Conservation (phyloP, 2,329 filamentous ascomycete genomes). For the Penicillium sp. region DNA sequence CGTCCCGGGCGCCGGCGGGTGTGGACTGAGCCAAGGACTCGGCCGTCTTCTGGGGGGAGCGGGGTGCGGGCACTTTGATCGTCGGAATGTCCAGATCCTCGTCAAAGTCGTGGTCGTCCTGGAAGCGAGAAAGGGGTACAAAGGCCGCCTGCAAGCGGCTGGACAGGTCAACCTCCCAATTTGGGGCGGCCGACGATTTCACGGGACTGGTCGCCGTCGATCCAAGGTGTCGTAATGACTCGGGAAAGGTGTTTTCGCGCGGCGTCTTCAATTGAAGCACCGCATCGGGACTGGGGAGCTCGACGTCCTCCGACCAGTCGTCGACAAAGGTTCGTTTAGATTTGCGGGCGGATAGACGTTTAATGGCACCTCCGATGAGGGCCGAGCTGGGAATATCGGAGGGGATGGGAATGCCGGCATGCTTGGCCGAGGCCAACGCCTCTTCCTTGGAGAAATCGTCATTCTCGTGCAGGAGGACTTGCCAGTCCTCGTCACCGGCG, state of each 20-base stretch:
- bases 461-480: constrained; percentile 75
- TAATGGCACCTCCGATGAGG: constrained; percentile 86
- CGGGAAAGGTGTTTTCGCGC: constrained; percentile 58
- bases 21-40: constrained; percentile 50
- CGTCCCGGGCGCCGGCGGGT: constrained; percentile 34
- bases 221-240: constrained; percentile 62
- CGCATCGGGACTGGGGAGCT: constrained; percentile 55
- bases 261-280: constrained; percentile 60
- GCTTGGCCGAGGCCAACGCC: constrained; percentile 79
- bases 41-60: constrained; percentile 47
- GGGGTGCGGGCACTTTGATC: constrained; percentile 61
- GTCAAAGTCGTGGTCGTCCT: constrained; percentile 56
- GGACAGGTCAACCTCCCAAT: constrained; percentile 37
- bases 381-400: constrained; percentile 81
- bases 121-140: constrained; percentile 56
- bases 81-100: constrained; percentile 60
- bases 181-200: constrained; percentile 27
- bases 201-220: constrained; percentile 36
- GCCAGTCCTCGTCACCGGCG: constrained; percentile 75
- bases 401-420: constrained; percentile 86
- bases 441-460: constrained; percentile 78
- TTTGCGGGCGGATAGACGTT: constrained; percentile 72
- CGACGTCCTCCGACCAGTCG: constrained; percentile 75
- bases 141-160: constrained; percentile 50
- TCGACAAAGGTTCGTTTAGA: constrained; percentile 67